Conservation (phyloP, 1,139 yeast genomes). For the Blastobotrys elegans region DNA sequence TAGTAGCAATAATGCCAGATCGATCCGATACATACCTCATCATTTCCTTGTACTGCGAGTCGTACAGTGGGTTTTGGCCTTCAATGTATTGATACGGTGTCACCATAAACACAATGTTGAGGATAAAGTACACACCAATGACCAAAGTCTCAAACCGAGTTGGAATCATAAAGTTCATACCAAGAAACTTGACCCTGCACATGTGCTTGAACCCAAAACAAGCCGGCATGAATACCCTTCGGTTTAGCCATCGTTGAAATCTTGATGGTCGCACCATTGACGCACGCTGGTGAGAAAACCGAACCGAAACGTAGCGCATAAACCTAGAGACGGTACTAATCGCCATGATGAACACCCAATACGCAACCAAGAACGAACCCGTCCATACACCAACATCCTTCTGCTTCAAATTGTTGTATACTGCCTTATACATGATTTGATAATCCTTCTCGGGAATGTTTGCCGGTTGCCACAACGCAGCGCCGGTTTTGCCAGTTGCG, state of each 20-base stretch:
- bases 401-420: slow-evolving; percentile 27
- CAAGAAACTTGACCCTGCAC: slow-evolving; percentile 23
- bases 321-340: slow-evolving; percentile 21
- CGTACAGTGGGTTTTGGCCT: slow-evolving; percentile 36
- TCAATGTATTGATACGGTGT: slow-evolving; percentile 42
- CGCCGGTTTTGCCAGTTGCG: background rate
- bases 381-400: slow-evolving; percentile 33
- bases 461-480: slow-evolving; percentile 5
- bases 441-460: slow-evolving; percentile 2
- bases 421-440: slow-evolving; percentile 16
- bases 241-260: slow-evolving; percentile 24
- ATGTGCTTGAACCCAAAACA: slow-evolving; percentile 32
- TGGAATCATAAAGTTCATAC: slow-evolving; percentile 42
- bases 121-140: slow-evolving; percentile 43
- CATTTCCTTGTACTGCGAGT: slow-evolving; percentile 39
- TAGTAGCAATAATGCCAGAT: slow-evolving; percentile 56
- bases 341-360: slow-evolving; percentile 34
- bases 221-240: slow-evolving; percentile 32
- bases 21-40: slow-evolving; percentile 49
- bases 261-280: slow-evolving; percentile 25
- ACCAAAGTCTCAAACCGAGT: slow-evolving; percentile 57
- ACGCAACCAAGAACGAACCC: slow-evolving; percentile 31
- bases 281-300: slow-evolving; percentile 26
- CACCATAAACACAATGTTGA: slow-evolving; percentile 42
- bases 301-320: slow-evolving; percentile 19